phyloP scores from a whole-genome alignment of 2,329 filamentous ascomycete species.

The Aspergillus japonicus region DNA sequence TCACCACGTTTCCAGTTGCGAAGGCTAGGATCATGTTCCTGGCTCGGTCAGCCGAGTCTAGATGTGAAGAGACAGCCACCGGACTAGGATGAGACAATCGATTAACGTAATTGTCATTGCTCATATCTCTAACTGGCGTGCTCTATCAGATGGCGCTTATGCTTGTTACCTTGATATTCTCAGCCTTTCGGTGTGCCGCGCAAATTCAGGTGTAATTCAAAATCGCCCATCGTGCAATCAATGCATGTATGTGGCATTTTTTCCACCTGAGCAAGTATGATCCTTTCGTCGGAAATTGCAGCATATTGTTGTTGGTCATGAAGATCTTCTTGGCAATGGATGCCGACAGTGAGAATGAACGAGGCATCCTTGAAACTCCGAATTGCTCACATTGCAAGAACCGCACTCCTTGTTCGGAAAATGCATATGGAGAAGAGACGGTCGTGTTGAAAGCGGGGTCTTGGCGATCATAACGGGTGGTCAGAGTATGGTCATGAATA shows the following conservation, averaged over 20 bases:
- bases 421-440: not conserved
- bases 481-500: not conserved
- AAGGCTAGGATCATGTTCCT: not conserved
- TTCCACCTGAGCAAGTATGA: not conserved
- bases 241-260: not conserved
- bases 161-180: not conserved
- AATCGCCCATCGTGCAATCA: not conserved
- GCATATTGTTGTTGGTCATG: not conserved
- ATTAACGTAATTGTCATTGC: not conserved
- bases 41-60: not conserved
- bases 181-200: not conserved
- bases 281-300: not conserved
- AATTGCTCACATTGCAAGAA: not conserved
- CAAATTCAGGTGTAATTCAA: not conserved
- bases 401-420: not conserved
- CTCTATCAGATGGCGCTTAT: not conserved
- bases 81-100: not conserved
- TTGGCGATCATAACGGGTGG: not conserved
- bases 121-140: not conserved
- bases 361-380: not conserved
- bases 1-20: not conserved
- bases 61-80: not conserved
- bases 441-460: not conserved
- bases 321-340: not conserved
- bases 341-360: not conserved